These are phyloP conservation scores for Paecilomyces dactylethromorphus DNA, from an alignment of 2,329 filamentous ascomycete species.

Conservation along the genomic window DNA sequence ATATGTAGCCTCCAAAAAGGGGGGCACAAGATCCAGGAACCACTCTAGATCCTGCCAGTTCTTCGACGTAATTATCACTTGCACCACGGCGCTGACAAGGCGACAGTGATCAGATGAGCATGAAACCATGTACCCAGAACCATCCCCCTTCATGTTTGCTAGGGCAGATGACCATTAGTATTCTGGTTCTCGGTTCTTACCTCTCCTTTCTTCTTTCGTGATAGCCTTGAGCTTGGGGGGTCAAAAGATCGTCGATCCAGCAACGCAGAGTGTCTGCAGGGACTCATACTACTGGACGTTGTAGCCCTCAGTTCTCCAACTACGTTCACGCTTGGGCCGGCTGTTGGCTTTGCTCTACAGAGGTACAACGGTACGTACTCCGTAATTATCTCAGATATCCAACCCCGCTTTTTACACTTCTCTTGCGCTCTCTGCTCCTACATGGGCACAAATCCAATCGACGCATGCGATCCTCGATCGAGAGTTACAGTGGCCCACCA, in stretches of 20 bases:
- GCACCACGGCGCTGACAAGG: neutral
- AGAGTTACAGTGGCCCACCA: neutral
- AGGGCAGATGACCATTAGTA: neutral
- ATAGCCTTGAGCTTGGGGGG: neutral
- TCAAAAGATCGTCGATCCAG: neutral
- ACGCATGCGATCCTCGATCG: neutral
- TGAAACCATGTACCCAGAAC: neutral
- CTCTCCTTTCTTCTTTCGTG: neutral
- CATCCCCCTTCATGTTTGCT: neutral
- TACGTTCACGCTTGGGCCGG: neutral
- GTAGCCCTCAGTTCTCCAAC: neutral
- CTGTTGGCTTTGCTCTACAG: neutral
- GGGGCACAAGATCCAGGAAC: neutral
- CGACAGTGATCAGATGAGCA: neutral
- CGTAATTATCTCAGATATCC: neutral
- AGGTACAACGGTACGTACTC: neutral
- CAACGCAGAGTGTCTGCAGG: neutral
- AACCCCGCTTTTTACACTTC: neutral
- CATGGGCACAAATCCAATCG: neutral
- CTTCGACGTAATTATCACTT: neutral
- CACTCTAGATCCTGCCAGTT: neutral
- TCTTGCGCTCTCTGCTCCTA: too few species aligned
- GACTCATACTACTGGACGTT: neutral
- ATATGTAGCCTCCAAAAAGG: neutral
- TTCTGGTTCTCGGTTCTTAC: neutral